Conservation (phyloP, 495 filamentous ascomycete genomes). For the Xylaria intraflava region DNA sequence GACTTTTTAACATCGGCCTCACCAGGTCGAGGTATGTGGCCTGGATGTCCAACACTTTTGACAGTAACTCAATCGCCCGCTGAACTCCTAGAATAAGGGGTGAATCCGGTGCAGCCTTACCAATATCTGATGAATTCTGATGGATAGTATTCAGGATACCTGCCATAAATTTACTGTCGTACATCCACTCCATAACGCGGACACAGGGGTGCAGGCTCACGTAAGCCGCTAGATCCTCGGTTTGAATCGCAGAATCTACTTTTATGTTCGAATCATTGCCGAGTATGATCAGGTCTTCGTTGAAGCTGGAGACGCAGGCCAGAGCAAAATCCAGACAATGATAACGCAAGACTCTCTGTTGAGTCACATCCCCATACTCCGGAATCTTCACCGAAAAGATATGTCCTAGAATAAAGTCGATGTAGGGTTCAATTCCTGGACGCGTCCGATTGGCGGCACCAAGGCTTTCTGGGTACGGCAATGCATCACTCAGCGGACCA, state of each 20-base stretch:
- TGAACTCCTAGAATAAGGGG: conserved; percentile 68
- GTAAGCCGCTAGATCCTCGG: conserved; percentile 67
- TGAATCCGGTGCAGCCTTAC: conserved; percentile 60
- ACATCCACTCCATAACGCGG: conserved; percentile 93
- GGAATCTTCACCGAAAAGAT: conserved; percentile 58
- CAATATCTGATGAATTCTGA: conserved; percentile 61
- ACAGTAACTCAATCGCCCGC: conserved; percentile 71
- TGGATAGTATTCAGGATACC: conserved; percentile 70
- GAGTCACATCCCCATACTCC: conserved; percentile 53
- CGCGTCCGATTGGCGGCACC: conserved; percentile 65
- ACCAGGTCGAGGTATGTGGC: conserved; percentile 86
- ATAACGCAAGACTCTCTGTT: conserved; percentile 63
- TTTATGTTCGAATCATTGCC: conserved; percentile 65
- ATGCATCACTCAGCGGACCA: conserved; percentile 55
- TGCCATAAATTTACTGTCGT: conserved; percentile 80
- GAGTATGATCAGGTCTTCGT: conserved; percentile 81
- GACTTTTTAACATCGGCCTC: conserved; percentile 59
- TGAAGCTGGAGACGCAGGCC: conserved; percentile 72
- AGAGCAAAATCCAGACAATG: conserved; percentile 74
- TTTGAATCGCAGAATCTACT: conserved; percentile 64
- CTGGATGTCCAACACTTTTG: conserved; percentile 74
- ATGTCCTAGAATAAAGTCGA: conserved; percentile 79
- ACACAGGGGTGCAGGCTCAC: conserved; percentile 83
- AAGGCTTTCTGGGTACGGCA: conserved; percentile 85
- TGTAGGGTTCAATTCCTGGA: conserved; percentile 81